Evolutionary conservation across 495 filamentous ascomycete species (phyloP).

Genomic region (Corynascus novoguineensis): DNA sequence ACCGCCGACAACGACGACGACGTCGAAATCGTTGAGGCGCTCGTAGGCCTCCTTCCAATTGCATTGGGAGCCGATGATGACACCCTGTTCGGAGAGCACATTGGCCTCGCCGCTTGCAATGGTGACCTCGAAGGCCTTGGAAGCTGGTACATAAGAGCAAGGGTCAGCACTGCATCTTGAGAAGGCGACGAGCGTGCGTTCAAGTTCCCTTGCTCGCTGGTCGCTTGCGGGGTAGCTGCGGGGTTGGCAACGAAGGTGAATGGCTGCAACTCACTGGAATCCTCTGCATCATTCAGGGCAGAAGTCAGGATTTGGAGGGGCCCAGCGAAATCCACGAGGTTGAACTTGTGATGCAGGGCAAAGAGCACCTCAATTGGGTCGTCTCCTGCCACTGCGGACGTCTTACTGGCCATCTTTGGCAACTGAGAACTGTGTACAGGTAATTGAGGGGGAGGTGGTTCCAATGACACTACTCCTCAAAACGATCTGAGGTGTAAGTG

Average conservation of each 20-base stretch:
- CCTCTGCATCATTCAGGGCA: slow-evolving; percentile 56
- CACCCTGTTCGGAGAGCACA: slow-evolving; percentile 65
- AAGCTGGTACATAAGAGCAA: slow-evolving; percentile 33
- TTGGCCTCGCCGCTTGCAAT: slow-evolving; percentile 53
- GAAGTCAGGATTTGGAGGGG: slow-evolving; percentile 59
- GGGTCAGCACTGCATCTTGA: slow-evolving; percentile 14
- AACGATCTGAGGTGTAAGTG: slow-evolving; percentile 9
- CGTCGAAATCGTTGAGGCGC: slow-evolving; percentile 61
- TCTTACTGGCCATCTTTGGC: slow-evolving; percentile 46
- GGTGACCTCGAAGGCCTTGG: slow-evolving; percentile 61
- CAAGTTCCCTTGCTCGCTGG: neutral
- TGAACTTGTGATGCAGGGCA: slow-evolving; percentile 46
- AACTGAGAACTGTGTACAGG: slow-evolving; percentile 14
- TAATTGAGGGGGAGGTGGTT: slow-evolving; percentile 1
- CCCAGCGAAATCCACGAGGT: slow-evolving; percentile 60
- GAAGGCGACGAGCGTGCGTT: neutral
- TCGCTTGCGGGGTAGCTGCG: neutral
- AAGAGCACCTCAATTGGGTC: slow-evolving; percentile 49
- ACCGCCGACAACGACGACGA: slow-evolving; percentile 66
- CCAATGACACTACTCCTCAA: slow-evolving; percentile 13
- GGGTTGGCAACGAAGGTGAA: slow-evolving; percentile 6
- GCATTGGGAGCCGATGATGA: slow-evolving; percentile 67
- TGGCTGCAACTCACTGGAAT: slow-evolving; percentile 48
- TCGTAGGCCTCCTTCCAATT: slow-evolving; percentile 60
- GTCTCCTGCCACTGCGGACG: slow-evolving; percentile 41